Conservation (phyloP, 139 green algal species). For the Closterium sp. region DNA sequence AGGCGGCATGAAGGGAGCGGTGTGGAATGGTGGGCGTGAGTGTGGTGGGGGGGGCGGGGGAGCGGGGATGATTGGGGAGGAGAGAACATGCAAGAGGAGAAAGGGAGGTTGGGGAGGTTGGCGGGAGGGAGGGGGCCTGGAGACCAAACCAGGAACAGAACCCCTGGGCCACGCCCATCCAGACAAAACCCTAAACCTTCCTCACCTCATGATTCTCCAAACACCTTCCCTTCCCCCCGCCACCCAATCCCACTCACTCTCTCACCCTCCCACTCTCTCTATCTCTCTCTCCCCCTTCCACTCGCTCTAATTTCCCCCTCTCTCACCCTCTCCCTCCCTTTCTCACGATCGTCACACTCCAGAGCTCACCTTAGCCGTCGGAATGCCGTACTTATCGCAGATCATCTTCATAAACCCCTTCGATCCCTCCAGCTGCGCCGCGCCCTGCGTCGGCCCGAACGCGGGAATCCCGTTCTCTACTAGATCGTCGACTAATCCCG, state of each 20-base stretch:
- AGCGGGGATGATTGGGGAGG: neutral
- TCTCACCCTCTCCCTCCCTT: neutral
- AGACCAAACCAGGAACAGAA: too few relatives aligned
- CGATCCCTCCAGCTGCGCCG: slow-evolving; percentile 89
- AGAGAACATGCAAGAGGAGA: neutral
- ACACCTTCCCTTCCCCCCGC: neutral
- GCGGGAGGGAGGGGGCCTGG: too few relatives aligned
- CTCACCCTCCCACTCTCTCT: neutral
- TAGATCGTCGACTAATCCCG: slow-evolving; percentile 85
- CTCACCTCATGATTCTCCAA: too few relatives aligned
- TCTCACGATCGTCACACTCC: neutral
- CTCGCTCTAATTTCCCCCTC: neutral
- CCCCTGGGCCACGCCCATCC: too few relatives aligned
- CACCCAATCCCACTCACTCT: neutral
- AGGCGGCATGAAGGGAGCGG: too few relatives aligned
- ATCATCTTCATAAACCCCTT: slow-evolving; percentile 97
- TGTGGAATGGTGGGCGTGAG: neutral
- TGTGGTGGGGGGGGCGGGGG: too few relatives aligned
- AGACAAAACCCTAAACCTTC: neutral
- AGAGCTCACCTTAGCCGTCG: slow-evolving; percentile 62
- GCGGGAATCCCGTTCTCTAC: slow-evolving; percentile 66
- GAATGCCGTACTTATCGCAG: slow-evolving; percentile 88
- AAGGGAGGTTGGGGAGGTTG: too few relatives aligned
- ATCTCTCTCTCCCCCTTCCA: neutral
- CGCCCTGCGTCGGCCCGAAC: slow-evolving; percentile 82